Percentiles rank a stretch among this genome's conserved stretches.
Evolutionary conservation across 2,329 filamentous ascomycete genomes (phyloP).

Genomic region (Penicillium palitans): DNA sequence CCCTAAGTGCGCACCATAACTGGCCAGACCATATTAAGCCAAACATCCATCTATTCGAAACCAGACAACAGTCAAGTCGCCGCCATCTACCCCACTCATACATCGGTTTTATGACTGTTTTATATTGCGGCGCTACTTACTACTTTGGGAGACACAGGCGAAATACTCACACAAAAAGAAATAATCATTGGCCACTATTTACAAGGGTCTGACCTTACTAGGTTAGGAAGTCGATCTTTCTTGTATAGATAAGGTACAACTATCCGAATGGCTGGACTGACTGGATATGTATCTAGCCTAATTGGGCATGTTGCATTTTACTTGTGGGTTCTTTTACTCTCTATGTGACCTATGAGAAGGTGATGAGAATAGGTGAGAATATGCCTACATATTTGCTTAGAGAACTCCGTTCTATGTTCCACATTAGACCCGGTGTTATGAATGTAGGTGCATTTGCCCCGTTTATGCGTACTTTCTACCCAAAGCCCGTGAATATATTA

Average conservation of each 20-base stretch:
- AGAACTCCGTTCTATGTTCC: no score
- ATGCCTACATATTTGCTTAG: neutral
- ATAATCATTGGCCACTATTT: no score
- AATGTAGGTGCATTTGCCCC: neutral
- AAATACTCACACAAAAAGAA: neutral
- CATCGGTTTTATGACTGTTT: no score
- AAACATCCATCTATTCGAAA: neutral
- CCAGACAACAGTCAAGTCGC: no score
- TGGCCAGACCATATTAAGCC: neutral
- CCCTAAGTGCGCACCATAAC: neutral
- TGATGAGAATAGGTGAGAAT: neutral
- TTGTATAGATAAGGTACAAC: neutral
- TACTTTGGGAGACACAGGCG: neutral
- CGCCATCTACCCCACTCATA: neutral
- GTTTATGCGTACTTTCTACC: neutral
- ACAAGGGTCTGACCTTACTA: neutral
- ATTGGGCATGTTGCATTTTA: neutral
- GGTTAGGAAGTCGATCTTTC: neutral
- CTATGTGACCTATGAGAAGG: neutral
- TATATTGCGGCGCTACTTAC: neutral
- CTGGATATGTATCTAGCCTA: neutral
- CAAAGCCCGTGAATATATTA: neutral
- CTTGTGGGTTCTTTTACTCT: neutral
- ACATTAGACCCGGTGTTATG: neutral
- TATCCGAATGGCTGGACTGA: no score